Evolutionary conservation across 306 rosid species (phyloP).

Genomic region (Pyrus communis): DNA sequence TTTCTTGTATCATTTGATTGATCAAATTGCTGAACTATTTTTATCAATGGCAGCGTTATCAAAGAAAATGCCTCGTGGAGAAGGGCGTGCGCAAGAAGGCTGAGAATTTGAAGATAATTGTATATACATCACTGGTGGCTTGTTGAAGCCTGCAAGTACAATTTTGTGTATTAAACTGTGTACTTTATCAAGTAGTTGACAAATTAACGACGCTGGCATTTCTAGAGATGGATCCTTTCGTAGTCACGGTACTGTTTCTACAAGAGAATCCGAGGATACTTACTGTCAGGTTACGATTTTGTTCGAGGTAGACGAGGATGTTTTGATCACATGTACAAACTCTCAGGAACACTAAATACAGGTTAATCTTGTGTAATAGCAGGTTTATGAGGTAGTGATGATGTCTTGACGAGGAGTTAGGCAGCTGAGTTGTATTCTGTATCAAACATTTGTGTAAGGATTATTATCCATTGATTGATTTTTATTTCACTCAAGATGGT

Average conservation of each 20-base stretch:
- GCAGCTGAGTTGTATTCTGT: background rate
- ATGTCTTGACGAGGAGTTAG: too few relatives aligned
- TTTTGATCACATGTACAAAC: background rate
- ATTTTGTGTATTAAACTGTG: slow-evolving; percentile 1
- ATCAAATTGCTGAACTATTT: slow-evolving; percentile 6
- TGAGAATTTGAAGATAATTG: background rate
- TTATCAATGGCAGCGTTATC: slow-evolving; percentile 30
- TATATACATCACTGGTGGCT: background rate
- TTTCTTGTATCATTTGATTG: background rate
- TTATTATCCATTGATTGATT: background rate
- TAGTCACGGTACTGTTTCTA: background rate
- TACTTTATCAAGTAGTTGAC: background rate
- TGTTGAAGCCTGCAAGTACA: slow-evolving; percentile 13
- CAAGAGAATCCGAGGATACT: background rate
- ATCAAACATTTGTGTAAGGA: background rate
- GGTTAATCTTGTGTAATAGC: background rate
- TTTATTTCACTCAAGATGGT: background rate
- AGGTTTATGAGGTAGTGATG: too few relatives aligned
- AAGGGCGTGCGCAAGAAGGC: slow-evolving; percentile 35
- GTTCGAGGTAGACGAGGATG: background rate
- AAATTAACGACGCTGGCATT: background rate
- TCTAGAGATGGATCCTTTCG: background rate
- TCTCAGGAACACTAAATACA: background rate
- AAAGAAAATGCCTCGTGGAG: slow-evolving; percentile 71
- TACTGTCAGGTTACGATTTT: background rate